These are phyloP conservation scores for Crithidia mellificae DNA, from an alignment of 208 protist genomes.

Conservation along the genomic window DNA sequence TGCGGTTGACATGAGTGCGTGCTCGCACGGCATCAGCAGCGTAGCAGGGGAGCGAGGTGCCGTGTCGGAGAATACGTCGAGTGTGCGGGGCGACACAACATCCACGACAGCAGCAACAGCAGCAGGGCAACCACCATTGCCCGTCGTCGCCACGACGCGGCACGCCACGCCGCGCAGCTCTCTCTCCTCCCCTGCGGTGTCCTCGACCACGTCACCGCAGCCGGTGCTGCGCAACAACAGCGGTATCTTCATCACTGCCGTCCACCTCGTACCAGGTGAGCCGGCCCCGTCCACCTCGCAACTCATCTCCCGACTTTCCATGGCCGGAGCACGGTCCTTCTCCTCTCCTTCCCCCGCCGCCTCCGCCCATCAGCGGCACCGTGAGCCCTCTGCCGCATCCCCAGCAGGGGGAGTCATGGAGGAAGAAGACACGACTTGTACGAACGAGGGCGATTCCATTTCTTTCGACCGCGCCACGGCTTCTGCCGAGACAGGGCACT, in stretches of 20 bases:
- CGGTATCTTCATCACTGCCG: constrained; percentile 15
- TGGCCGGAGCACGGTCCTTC: not conserved
- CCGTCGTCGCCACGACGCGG: not conserved
- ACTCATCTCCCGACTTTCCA: constrained; percentile 7
- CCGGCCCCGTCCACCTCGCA: constrained; percentile 14
- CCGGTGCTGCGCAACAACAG: constrained; percentile 5
- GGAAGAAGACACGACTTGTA: too few species aligned
- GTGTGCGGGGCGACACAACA: not conserved
- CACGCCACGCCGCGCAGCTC: not conserved
- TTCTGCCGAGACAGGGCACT: not conserved
- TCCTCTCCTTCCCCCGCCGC: constrained; percentile 1
- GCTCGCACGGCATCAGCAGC: constrained; percentile 15
- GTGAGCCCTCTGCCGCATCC: not conserved
- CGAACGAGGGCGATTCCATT: too few species aligned
- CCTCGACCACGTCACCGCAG: not conserved
- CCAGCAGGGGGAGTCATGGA: too few species aligned
- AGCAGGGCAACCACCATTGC: not conserved
- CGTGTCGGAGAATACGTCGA: not conserved
- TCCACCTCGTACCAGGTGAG: constrained; percentile 9
- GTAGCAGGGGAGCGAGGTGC: not conserved
- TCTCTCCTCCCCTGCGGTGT: not conserved
- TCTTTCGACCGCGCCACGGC: too few species aligned
- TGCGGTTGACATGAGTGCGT: constrained; percentile 8
- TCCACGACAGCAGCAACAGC: not conserved
- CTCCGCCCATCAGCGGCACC: not conserved